Evolutionary conservation across 176 grass and related monocot species (phyloP).

Genomic region (Bromus sterilis): DNA sequence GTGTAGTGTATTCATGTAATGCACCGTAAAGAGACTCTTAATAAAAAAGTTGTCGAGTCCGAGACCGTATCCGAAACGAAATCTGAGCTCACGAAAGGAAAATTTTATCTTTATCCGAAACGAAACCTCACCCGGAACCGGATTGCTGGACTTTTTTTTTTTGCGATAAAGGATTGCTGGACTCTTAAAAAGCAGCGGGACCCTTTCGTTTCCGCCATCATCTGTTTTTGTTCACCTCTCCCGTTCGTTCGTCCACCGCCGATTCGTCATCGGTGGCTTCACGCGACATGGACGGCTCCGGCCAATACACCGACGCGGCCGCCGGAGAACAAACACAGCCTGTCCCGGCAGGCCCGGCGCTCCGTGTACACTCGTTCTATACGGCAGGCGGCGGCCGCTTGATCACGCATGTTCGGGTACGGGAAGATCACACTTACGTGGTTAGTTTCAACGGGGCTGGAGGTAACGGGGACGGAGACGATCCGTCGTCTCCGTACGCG

Average conservation of each 20-base stretch:
- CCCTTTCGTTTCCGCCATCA: background rate
- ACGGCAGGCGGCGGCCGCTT: background rate
- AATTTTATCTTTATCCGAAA: no score
- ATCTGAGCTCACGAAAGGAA: no score
- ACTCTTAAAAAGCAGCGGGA: background rate
- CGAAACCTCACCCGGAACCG: background rate
- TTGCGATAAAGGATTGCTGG: no score
- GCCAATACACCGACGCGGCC: background rate
- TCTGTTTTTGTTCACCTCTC: background rate
- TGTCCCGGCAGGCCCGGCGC: background rate
- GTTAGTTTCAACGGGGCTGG: rapidly evolving
- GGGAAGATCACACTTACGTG: background rate
- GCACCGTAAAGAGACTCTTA: no score
- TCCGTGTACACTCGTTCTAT: background rate
- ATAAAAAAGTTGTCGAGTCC: no score
- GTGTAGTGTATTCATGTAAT: no score
- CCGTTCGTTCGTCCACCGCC: background rate
- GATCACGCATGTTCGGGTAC: background rate
- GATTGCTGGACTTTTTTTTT: background rate
- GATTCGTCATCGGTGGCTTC: background rate
- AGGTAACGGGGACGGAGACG: background rate
- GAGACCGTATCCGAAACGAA: background rate
- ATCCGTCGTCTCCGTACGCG: background rate
- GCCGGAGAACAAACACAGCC: background rate
- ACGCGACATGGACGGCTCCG: background rate